These are phyloP conservation scores for Pulveroboletus ravenelii DNA, from an alignment of 768 basidiomycete species.

Conservation along the genomic window DNA sequence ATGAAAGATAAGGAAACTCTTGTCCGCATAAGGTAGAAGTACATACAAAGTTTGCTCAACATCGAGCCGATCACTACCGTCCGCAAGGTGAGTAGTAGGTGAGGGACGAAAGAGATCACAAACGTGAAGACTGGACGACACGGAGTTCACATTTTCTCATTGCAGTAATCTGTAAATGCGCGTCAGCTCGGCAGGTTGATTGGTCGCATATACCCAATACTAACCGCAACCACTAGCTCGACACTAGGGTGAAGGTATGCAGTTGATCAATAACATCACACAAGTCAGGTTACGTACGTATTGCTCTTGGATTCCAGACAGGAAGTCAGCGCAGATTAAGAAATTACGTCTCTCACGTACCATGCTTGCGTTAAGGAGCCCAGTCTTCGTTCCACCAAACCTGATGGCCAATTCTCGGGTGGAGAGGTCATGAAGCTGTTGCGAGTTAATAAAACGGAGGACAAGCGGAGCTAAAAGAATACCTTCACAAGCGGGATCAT, in stretches of 20 bases:
- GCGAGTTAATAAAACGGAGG: slow-evolving; percentile 3
- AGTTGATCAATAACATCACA: not conserved
- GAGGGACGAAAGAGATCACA: slow-evolving; percentile 19
- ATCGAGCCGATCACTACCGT: slow-evolving; percentile 74
- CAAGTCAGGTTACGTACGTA: slow-evolving; percentile 41
- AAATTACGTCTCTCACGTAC: slow-evolving; percentile 34
- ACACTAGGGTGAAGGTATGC: slow-evolving; percentile 34
- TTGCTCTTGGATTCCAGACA: slow-evolving; percentile 47
- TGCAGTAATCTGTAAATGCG: slow-evolving; percentile 53
- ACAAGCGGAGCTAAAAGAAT: not conserved
- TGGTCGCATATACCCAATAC: slow-evolving; percentile 21
- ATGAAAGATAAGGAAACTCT: slow-evolving; percentile 5
- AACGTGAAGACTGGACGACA: slow-evolving; percentile 77
- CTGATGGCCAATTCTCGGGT: slow-evolving; percentile 70
- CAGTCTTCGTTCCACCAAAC: slow-evolving; percentile 73
- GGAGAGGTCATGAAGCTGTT: slow-evolving; percentile 69
- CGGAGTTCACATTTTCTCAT: slow-evolving; percentile 76
- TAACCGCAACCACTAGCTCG: slow-evolving; percentile 66
- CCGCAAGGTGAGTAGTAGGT: slow-evolving; percentile 6
- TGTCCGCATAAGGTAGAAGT: not conserved
- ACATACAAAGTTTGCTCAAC: slow-evolving; percentile 67
- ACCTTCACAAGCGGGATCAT: slow-evolving; percentile 80
- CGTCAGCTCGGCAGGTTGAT: not conserved
- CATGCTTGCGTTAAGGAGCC: slow-evolving; percentile 77
- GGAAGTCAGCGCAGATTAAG: slow-evolving; percentile 1